phyloP scores from a whole-genome alignment of 768 basidiomycete species.

The Leccinum broughii region DNA sequence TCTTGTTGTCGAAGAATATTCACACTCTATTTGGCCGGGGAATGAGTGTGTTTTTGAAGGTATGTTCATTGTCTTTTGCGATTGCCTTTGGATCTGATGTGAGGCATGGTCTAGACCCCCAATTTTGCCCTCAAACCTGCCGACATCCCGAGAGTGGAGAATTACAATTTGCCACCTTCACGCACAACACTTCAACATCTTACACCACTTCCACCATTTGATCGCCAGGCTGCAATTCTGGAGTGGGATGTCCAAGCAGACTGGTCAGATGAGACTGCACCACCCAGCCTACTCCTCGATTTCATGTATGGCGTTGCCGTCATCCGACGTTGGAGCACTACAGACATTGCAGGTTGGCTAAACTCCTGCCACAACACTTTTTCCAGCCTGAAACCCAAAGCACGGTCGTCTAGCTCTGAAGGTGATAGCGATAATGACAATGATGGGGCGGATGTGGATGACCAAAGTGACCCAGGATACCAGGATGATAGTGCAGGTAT shows the following conservation, averaged over 20 bases:
- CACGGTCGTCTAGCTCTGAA: not conserved
- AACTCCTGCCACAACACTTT: not conserved
- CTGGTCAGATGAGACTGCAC: not conserved
- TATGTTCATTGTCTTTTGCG: not conserved
- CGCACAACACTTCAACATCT: not conserved
- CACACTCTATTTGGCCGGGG: not conserved
- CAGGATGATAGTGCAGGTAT: not conserved
- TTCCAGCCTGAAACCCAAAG: not conserved
- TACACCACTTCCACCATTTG: not conserved
- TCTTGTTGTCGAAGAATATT: not conserved
- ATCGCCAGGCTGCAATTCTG: not conserved
- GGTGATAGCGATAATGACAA: no score
- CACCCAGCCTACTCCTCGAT: not conserved
- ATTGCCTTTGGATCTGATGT: not conserved
- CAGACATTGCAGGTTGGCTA: not conserved
- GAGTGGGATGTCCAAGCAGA: not conserved
- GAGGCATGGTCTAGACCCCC: not conserved
- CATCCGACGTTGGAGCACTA: not conserved
- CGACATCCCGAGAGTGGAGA: not conserved
- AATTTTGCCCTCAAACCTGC: not conserved
- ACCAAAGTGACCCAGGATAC: not conserved
- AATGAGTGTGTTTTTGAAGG: not conserved
- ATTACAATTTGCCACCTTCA: not conserved
- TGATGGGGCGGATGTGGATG: not conserved
- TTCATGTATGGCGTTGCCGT: not conserved